These are phyloP conservation scores for Mycena venus DNA, from an alignment of 768 basidiomycete species.

Conservation along the genomic window DNA sequence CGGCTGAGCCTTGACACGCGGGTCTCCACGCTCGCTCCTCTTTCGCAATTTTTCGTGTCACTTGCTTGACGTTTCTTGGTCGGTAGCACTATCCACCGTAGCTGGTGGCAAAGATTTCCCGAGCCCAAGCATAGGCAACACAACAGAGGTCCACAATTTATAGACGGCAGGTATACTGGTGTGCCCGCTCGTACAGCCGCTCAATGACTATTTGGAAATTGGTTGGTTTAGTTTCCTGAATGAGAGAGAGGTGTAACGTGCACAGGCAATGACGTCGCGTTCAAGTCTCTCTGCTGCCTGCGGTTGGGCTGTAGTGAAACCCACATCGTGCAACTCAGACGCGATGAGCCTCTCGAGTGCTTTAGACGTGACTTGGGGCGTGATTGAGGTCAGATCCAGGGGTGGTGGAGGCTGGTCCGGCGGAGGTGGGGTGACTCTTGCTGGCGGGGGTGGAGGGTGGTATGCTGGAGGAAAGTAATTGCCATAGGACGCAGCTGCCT, in stretches of 20 bases:
- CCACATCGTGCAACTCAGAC: slow-evolving; percentile 67
- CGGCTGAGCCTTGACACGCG: slow-evolving; percentile 67
- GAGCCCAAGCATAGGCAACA: slow-evolving; percentile 71
- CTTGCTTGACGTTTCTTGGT: slow-evolving; percentile 73
- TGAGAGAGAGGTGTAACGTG: slow-evolving; percentile 36
- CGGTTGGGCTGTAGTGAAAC: slow-evolving; percentile 69
- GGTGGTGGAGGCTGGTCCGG: slow-evolving; percentile 59
- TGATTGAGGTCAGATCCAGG: slow-evolving; percentile 68
- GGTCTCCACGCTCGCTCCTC: slow-evolving; percentile 83
- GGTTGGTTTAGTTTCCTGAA: slow-evolving; percentile 4
- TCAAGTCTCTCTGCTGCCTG: slow-evolving; percentile 70
- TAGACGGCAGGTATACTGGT: slow-evolving; percentile 82
- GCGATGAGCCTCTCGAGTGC: slow-evolving; percentile 72
- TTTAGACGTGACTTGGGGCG: slow-evolving; percentile 70
- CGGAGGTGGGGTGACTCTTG: slow-evolving; percentile 42
- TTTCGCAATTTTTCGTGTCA: slow-evolving; percentile 91
- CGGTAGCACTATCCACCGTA: slow-evolving; percentile 46
- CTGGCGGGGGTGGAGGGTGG: slow-evolving; percentile 38
- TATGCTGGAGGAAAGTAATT: slow-evolving; percentile 45
- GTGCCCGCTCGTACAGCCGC: slow-evolving; percentile 75
- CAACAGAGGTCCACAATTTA: slow-evolving; percentile 79
- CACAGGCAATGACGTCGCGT: slow-evolving; percentile 75
- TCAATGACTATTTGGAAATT: slow-evolving; percentile 67
- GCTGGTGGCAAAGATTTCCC: slow-evolving; percentile 58
- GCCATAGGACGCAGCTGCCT: slow-evolving; percentile 36